Evolutionary conservation across 2,329 filamentous ascomycete genomes (phyloP), one percentile per base, ranked within the genome.

Genomic region (Cercospora beticola): DNA sequence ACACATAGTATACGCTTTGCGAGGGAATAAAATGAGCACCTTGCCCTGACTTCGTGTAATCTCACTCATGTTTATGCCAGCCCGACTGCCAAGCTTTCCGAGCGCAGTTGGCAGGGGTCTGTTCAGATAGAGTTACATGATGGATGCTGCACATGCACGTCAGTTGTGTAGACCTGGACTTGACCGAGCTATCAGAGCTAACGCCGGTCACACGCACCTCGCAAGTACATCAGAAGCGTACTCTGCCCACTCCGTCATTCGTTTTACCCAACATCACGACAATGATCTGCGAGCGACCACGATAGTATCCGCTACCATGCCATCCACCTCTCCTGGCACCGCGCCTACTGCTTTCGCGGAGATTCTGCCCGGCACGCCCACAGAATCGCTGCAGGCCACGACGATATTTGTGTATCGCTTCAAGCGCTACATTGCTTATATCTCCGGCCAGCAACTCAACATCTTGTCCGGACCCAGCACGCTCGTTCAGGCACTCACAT

Each of bases 401-500:
- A 88, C 88, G 79, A 90, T 89, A 70, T 90, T 89, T 78, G 85
- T 87, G 78, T 95, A 91, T 90, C 86, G 91, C 75, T 85, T 86
- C 72, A 86, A 87, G 76, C 89, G 91, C 74, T 86, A 94, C 73
- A 88, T 92, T 79, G 92, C 89, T 62, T 99, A 98, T 81, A 91
- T 97, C 73, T 95, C 92, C 69, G 94, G 94, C 76, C 92, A 90
- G 80, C 92, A 92, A 70, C 88, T 98, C 72, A 88, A 95, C 64
- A 90, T 99, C 75, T 88, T 98, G 74, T 87, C 88, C 76, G 90
- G 89, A 62, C 87, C 92, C 63, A 85, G 90, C 70, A 87, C 87
- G 65, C 87, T 97, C 71, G 81, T 97, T 36, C 95, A 99, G 80
- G 97, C 94, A 4, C 90, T 97, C 73, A 56, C 70, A 2, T 77